Conservation (phyloP, 805 yeast genomes). For the Ogataea nakhonphanomensis region DNA sequence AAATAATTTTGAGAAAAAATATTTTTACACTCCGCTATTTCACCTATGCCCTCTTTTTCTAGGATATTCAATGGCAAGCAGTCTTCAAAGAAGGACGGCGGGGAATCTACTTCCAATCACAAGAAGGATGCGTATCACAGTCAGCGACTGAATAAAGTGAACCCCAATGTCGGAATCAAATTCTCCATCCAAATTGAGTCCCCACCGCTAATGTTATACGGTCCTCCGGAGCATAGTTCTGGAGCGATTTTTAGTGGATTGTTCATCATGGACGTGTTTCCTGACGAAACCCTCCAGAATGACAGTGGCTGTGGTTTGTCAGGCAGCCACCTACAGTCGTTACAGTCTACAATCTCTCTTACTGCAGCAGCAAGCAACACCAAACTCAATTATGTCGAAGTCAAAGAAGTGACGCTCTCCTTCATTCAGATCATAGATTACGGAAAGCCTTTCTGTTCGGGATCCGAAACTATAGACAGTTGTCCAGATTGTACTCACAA, state of each 20-base stretch:
- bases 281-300: slow-evolving; percentile 3
- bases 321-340: slow-evolving; percentile 4
- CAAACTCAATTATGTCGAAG: slow-evolving; percentile 41
- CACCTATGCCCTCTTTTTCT: slow-evolving; percentile 16
- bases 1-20: not conserved
- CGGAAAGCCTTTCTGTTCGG: slow-evolving; percentile 63
- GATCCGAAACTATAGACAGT: slow-evolving; percentile 42
- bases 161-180: slow-evolving; percentile 29
- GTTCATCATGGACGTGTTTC: slow-evolving; percentile 53
- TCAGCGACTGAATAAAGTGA: slow-evolving; percentile 22
- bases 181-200: slow-evolving; percentile 71
- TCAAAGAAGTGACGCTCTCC: slow-evolving; percentile 58
- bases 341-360: slow-evolving; percentile 26
- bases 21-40: not conserved
- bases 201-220: slow-evolving; percentile 88
- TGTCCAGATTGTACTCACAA: slow-evolving; percentile 60
- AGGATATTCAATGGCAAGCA: slow-evolving; percentile 14
- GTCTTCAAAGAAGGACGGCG: slow-evolving; percentile 4
- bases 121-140: slow-evolving; percentile 23
- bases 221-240: slow-evolving; percentile 69
- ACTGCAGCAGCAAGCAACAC: slow-evolving; percentile 19
- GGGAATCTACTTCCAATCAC: not conserved
- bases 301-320: not conserved
- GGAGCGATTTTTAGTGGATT: slow-evolving; percentile 88
- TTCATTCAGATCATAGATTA: slow-evolving; percentile 70